phyloP scores from a whole-genome alignment of 2,329 filamentous ascomycete species.

The Colletotrichum sublineola region DNA sequence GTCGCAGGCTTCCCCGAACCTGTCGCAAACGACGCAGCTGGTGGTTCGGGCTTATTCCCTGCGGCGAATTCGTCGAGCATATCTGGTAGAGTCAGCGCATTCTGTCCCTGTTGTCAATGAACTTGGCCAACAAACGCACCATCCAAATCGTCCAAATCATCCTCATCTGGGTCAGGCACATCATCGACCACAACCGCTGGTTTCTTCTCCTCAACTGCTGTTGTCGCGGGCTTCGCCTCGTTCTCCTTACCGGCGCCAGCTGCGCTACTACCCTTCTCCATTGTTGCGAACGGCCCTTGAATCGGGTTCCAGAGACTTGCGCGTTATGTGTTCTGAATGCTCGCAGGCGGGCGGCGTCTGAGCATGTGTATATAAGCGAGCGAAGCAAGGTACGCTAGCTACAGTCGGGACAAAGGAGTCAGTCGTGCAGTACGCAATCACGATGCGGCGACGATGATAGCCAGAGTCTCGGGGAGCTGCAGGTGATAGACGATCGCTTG shows the following conservation, averaged over 20 bases:
- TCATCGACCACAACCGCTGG: constrained; percentile 60
- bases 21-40: constrained; percentile 38
- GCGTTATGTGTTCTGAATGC: neutral
- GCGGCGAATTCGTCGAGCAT: constrained; percentile 92
- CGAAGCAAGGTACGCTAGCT: neutral
- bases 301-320: neutral
- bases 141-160: constrained; percentile 92
- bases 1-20: constrained; percentile 45
- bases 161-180: constrained; percentile 91
- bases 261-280: constrained; percentile 37
- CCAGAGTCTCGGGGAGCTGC: constrained; percentile 16
- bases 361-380: neutral
- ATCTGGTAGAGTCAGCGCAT: constrained; percentile 65
- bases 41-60: constrained; percentile 58
- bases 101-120: neutral
- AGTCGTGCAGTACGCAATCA: neutral
- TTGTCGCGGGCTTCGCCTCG: constrained; percentile 41
- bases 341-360: neutral
- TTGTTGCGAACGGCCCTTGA: neutral
- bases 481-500: constrained; percentile 12
- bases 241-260: constrained; percentile 31
- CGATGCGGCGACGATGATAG: constrained; percentile 11
- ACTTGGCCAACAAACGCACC: constrained; percentile 63
- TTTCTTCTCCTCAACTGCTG: constrained; percentile 45
- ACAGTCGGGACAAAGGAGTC: constrained; percentile 15